These are phyloP conservation scores for Mrakia hoshinonis DNA, from an alignment of 768 basidiomycete genomes.

Conservation along the genomic window DNA sequence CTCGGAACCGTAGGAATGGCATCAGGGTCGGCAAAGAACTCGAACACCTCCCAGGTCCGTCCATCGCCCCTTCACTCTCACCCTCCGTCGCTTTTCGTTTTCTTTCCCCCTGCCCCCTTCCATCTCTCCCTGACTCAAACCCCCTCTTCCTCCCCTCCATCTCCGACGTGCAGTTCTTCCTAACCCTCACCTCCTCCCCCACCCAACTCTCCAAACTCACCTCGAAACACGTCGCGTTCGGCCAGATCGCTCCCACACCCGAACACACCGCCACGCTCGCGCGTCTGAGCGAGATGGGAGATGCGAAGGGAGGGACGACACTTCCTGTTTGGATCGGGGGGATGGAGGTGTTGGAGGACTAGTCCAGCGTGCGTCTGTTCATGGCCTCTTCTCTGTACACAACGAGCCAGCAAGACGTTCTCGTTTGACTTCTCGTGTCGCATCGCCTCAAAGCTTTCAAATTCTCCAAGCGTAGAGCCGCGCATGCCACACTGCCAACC, in stretches of 20 bases:
- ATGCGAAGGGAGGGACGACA: conserved; percentile 39
- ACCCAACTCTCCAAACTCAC: conserved; percentile 45
- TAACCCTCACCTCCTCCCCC: conserved; percentile 47
- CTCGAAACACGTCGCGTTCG: conserved; percentile 50
- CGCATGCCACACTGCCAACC: too few relatives aligned
- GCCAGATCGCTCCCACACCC: conserved; percentile 38
- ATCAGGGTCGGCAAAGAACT: conserved; percentile 47
- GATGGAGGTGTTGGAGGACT: background rate
- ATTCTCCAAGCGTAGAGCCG: too few relatives aligned
- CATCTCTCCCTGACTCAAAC: conserved; percentile 31
- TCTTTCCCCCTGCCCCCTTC: background rate
- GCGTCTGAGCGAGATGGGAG: conserved; percentile 41
- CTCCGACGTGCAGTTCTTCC: conserved; percentile 45
- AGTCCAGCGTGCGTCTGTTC: too few relatives aligned
- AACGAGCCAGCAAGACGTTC: too few relatives aligned
- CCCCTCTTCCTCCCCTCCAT: background rate
- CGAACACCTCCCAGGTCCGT: conserved; percentile 32
- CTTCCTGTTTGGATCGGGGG: conserved; percentile 46
- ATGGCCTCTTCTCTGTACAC: too few relatives aligned
- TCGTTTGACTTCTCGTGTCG: too few relatives aligned
- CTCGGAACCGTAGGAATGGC: conserved; percentile 51
- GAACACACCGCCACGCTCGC: conserved; percentile 38
- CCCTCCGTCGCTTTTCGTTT: conserved; percentile 17
- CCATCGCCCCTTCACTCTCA: conserved; percentile 31
- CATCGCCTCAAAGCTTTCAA: too few relatives aligned